A percentile compares a stretch with the other conserved stretches of the same genome.
Conservation (phyloP, 2,329 filamentous ascomycete species). For the Nectriaceae sp. region DNA sequence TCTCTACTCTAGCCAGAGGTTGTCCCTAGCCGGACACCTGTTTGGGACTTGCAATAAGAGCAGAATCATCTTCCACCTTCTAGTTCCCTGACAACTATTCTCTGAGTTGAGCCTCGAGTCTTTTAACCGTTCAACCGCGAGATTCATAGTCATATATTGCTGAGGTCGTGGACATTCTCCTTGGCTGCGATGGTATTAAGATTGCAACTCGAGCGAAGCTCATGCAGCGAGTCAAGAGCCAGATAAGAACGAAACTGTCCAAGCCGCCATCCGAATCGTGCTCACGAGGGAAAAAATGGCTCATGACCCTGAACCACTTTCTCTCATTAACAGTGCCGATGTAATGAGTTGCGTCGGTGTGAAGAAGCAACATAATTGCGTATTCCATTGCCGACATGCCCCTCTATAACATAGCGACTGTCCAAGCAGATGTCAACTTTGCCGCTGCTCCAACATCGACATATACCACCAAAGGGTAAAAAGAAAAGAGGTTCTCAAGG, state of each 20-base stretch:
- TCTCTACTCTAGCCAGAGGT: conserved; percentile 78
- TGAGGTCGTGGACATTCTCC: conserved; percentile 50
- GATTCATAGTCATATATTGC: conserved; percentile 12
- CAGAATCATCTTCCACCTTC: conserved; percentile 69
- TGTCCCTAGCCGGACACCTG: conserved; percentile 68
- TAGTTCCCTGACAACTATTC: conserved; percentile 26
- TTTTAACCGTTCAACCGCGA: conserved; percentile 22
- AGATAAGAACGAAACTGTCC: conserved; percentile 48
- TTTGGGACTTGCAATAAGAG: conserved; percentile 67
- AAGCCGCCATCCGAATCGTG: conserved; percentile 57
- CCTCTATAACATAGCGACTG: conserved; percentile 67
- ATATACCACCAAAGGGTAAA: conserved; percentile 64
- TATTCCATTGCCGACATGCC: conserved; percentile 64
- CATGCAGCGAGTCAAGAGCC: conserved; percentile 53
- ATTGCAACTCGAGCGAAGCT: conserved; percentile 50
- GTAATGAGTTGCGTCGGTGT: conserved; percentile 68
- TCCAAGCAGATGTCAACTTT: conserved; percentile 62
- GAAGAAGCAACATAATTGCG: conserved; percentile 66
- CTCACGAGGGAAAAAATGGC: conserved; percentile 60
- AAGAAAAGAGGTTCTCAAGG: conserved; percentile 61
- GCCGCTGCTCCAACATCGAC: conserved; percentile 48
- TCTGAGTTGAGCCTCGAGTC: conserved; percentile 23
- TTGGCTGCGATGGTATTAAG: conserved; percentile 58
- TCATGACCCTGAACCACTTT: conserved; percentile 65
- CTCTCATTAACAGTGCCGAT: conserved; percentile 56